These are phyloP conservation scores for Cyberlindnera saturnus DNA, from an alignment of 805 yeast genomes.

Conservation along the genomic window DNA sequence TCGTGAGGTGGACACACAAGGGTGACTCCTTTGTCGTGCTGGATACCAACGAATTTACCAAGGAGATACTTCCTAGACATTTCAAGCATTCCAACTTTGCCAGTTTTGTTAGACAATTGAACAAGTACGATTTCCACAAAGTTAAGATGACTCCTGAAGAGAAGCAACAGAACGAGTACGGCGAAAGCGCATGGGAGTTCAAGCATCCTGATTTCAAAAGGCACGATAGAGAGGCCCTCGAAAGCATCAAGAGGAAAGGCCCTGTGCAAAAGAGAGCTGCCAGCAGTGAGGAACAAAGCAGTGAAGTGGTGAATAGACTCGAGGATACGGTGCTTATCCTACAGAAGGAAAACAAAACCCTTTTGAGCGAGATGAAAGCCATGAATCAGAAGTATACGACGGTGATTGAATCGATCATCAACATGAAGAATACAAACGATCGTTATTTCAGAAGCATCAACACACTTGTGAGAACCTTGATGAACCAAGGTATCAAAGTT, in stretches of 20 bases:
- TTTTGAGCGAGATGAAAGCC: conserved; percentile 31
- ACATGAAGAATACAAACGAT: conserved; percentile 52
- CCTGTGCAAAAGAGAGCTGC: conserved; percentile 46
- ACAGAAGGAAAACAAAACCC: conserved; percentile 27
- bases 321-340: conserved; percentile 14
- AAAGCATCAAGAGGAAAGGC: conserved; percentile 80
- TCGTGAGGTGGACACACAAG: conserved; percentile 80
- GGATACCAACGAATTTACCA: conserved; percentile 87
- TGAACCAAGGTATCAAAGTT: conserved; percentile 58
- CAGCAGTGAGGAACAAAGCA: conserved; percentile 13
- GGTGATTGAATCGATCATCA: conserved; percentile 53
- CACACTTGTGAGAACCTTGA: conserved; percentile 41
- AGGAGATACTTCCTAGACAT: conserved; percentile 81
- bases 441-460: conserved; percentile 48
- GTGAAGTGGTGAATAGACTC: conserved; percentile 11
- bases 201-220: conserved; percentile 82
- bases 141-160: conserved; percentile 71
- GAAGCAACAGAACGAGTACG: conserved; percentile 47
- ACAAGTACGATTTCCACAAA: conserved; percentile 96
- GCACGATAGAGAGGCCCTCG: conserved; percentile 72
- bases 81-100: conserved; percentile 95
- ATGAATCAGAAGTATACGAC: conserved; percentile 57
- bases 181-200: conserved; percentile 90
- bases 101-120: conserved; percentile 88
- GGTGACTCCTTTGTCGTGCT: conserved; percentile 87